Evolutionary conservation across 2,329 filamentous ascomycete species (phyloP), one percentile per base, ranked within the genome.

Genomic region (Coniochaeta sp.): DNA sequence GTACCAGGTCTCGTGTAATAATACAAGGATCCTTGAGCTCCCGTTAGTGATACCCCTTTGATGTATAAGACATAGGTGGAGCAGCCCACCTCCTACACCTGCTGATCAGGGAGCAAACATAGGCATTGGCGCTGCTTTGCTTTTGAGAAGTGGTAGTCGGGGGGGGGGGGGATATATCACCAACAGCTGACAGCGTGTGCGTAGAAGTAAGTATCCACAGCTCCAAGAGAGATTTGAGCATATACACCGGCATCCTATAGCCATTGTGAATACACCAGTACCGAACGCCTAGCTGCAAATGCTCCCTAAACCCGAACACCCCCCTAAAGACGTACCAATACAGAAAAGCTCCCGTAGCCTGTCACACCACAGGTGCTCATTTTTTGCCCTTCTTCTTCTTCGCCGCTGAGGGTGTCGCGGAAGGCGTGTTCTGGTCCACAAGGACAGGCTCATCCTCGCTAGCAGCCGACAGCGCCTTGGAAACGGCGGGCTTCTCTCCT

Each of bases 371-470:
- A 31, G 22, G 3, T 6, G 22, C 16, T 31, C 47, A 86, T 73
- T 87, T 84, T 80, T 86, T 88, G 60, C 78, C 80, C 78, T 86
- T 88, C 79, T 86, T 88, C 78, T 82, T 86, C 77, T 84, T 81
- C 54, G 72, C 71, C 62, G 71, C 71, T 58, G 74, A 71, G n/a
- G 78, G 74, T 8, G 70, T 70, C 22, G 69, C 71, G 7, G 67
- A 65, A 19, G 73, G 69, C 1, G 73, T 80, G 66, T 73, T 73
- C 43, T 74, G 74, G 68, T 95, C 90, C 57, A 96, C 90, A 64
- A 96, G 76, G 26, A 96, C 89, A 19, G 86, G 85, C 70, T 93
- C 89, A 62, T 91, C 89, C 61, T 91, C 89, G 70, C 86, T 88
- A 44, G 71, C 74, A 58, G 71, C 66, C 59, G 62, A 47, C 54